Evolutionary conservation across 495 filamentous ascomycete species (phyloP).

Genomic region (Neurospora tetraspora): DNA sequence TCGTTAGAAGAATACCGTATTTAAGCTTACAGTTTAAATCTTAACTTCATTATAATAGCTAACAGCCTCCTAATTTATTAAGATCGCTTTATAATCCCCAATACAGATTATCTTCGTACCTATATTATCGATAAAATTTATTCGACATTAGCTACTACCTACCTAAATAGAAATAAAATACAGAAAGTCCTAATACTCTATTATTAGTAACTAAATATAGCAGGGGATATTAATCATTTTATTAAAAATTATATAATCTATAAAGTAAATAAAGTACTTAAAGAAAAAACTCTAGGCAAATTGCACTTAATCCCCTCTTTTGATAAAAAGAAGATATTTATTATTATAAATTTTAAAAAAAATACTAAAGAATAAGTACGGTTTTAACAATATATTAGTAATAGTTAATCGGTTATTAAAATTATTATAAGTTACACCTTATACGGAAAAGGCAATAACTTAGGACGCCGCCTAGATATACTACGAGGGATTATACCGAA

Average conservation of each 20-base stretch:
- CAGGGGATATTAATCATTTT: background rate
- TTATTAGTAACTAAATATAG: background rate
- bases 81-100: too few relatives aligned
- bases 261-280: background rate
- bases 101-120: too few relatives aligned
- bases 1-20: too few relatives aligned
- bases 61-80: too few relatives aligned
- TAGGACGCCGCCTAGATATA: too few relatives aligned
- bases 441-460: too few relatives aligned
- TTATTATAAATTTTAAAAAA: conserved; percentile 4
- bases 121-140: background rate
- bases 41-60: too few relatives aligned
- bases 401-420: too few relatives aligned
- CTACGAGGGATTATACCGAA: too few relatives aligned
- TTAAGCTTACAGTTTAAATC: too few relatives aligned
- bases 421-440: background rate
- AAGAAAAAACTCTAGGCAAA: background rate
- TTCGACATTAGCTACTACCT: background rate
- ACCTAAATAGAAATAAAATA: conserved; percentile 2
- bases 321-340: background rate
- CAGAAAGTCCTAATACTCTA: background rate
- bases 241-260: background rate
- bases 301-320: background rate
- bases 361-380: background rate
- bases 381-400: background rate